Evolutionary conservation across 2,329 filamentous ascomycete species (phyloP).

Genomic region (Lecanosticta acicola): DNA sequence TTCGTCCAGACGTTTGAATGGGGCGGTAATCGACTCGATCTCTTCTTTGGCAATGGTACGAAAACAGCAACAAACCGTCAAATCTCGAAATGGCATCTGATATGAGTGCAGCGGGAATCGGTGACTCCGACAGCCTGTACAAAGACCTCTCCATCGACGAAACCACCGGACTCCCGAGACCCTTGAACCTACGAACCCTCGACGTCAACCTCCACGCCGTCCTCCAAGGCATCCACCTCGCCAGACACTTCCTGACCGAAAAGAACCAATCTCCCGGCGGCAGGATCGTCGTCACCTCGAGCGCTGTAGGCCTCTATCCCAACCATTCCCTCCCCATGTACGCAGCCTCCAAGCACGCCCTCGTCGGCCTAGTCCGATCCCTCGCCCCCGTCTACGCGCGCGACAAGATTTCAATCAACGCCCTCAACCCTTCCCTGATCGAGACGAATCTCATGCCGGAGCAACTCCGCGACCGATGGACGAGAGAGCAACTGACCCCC

Average conservation of each 20-base stretch:
- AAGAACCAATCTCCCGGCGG: constrained; percentile 33
- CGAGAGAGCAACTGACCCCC: constrained; percentile 33
- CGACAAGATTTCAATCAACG: constrained; percentile 35
- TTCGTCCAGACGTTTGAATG: constrained; percentile 40
- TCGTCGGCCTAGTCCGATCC: constrained; percentile 31
- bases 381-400: constrained; percentile 25
- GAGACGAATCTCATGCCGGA: constrained; percentile 32
- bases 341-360: constrained; percentile 20
- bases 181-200: constrained; percentile 36
- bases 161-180: constrained; percentile 25
- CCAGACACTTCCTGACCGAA: constrained; percentile 38
- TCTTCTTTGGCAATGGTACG: constrained; percentile 38
- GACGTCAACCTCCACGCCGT: constrained; percentile 39
- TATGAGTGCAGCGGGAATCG: constrained; percentile 31
- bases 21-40: constrained; percentile 37
- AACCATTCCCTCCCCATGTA: constrained; percentile 19
- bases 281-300: constrained; percentile 36
- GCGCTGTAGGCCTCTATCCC: constrained; percentile 17
- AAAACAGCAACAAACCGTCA: neutral
- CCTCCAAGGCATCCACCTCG: constrained; percentile 40
- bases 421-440: constrained; percentile 33
- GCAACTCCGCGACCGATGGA: constrained; percentile 26
- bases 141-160: constrained; percentile 31
- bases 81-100: neutral
- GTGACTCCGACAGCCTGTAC: constrained; percentile 37